phyloP scores from a whole-genome alignment of 2,329 filamentous ascomycete species.

The Penicillium crustosum region DNA sequence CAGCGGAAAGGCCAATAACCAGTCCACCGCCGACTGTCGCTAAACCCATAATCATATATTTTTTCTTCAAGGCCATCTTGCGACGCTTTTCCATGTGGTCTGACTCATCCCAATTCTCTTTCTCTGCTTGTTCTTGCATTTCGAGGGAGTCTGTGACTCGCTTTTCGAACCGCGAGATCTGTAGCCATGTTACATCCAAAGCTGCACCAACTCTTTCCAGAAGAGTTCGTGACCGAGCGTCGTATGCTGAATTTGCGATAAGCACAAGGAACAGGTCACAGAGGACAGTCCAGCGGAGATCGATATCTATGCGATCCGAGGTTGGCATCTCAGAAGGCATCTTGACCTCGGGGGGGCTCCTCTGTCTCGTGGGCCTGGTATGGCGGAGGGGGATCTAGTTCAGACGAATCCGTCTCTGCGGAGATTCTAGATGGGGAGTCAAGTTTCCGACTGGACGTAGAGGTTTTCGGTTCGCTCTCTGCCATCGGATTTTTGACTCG shows the following conservation, averaged over 20 bases:
- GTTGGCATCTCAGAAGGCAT: slow-evolving; percentile 79
- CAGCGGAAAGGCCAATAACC: slow-evolving; percentile 92
- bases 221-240: slow-evolving; percentile 79
- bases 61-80: slow-evolving; percentile 75
- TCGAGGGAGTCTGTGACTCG: slow-evolving; percentile 93
- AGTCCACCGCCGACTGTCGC: slow-evolving; percentile 93
- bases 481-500: slow-evolving; percentile 91
- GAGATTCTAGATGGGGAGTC: slow-evolving; percentile 34
- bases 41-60: slow-evolving; percentile 93
- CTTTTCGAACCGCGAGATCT: slow-evolving; percentile 96
- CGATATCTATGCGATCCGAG: slow-evolving; percentile 86
- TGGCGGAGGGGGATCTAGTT: slow-evolving; percentile 55
- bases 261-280: slow-evolving; percentile 93
- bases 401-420: slow-evolving; percentile 37
- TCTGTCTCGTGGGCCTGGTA: slow-evolving; percentile 64
- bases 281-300: slow-evolving; percentile 93
- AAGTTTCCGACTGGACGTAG: slow-evolving; percentile 34
- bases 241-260: slow-evolving; percentile 95
- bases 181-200: slow-evolving; percentile 81
- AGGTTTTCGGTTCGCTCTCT: slow-evolving; percentile 45
- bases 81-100: slow-evolving; percentile 85
- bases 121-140: slow-evolving; percentile 92
- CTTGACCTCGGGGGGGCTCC: slow-evolving; percentile 74
- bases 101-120: slow-evolving; percentile 97
- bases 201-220: slow-evolving; percentile 79